A percentile compares a stretch with the other conserved stretches of the same genome.
Evolutionary conservation across 1,284 basidiomycete genomes (phyloP).

Genomic region (Microbotryum lychnidis-dioicae): DNA sequence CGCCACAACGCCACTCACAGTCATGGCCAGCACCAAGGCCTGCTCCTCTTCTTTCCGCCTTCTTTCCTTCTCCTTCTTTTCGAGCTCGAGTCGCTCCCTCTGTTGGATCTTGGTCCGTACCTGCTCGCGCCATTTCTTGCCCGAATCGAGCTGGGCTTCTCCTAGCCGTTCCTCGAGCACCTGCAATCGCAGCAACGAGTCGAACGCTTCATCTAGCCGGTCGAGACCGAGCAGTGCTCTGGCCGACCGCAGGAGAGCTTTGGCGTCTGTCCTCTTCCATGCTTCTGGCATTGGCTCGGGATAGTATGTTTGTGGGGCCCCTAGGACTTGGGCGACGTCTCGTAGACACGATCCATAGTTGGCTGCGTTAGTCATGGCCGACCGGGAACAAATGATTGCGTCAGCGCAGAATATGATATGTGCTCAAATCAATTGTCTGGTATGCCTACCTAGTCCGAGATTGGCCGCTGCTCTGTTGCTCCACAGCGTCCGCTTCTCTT

Average conservation of each 20-base stretch:
- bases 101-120: constrained; percentile 28
- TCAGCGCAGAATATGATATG: neutral
- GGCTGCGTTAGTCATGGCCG: constrained; percentile 45
- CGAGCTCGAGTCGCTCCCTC: constrained; percentile 47
- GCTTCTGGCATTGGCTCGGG: constrained; percentile 23
- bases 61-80: constrained; percentile 47
- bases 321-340: constrained; percentile 70
- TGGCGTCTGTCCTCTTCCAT: constrained; percentile 49
- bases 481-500: constrained; percentile 52
- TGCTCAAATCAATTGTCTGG: too few species aligned
- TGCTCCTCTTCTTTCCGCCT: constrained; percentile 47
- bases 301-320: constrained; percentile 34
- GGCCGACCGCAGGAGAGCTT: constrained; percentile 76
- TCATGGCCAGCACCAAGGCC: constrained; percentile 52
- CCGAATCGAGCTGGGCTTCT: constrained; percentile 40
- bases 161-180: constrained; percentile 14
- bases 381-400: neutral
- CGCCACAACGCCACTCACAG: constrained; percentile 45
- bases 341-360: constrained; percentile 77
- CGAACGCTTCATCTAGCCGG: constrained; percentile 65
- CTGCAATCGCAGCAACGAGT: constrained; percentile 61
- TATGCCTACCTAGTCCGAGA: constrained; percentile 64
- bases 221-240: constrained; percentile 64
- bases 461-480: constrained; percentile 91
- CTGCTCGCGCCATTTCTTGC: constrained; percentile 36